These are phyloP conservation scores for Paramecium biaurelia DNA, from an alignment of 73 alveolate species.

Conservation along the genomic window DNA sequence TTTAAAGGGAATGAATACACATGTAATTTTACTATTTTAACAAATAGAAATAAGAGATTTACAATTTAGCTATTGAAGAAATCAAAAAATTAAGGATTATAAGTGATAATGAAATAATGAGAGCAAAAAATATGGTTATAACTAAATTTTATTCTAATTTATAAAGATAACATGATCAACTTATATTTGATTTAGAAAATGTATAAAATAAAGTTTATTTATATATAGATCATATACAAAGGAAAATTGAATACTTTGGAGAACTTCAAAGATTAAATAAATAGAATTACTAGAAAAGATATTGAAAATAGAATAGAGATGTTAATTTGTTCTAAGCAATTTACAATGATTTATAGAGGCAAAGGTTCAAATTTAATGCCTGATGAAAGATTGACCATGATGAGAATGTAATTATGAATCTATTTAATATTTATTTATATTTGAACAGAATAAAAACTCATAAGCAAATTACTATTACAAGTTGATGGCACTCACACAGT, in stretches of 20 bases:
- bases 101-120: neutral
- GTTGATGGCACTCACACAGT: neutral
- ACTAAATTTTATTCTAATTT: neutral
- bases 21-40: neutral
- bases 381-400: neutral
- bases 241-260: neutral
- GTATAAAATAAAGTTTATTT: neutral
- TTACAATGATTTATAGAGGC: neutral
- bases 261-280: neutral
- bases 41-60: neutral
- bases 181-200: neutral
- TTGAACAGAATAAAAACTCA: neutral
- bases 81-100: neutral
- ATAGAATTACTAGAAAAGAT: neutral
- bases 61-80: neutral
- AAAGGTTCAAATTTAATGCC: neutral
- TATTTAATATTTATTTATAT: neutral
- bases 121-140: neutral
- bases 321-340: neutral
- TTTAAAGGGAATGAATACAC: neutral
- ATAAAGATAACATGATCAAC: neutral
- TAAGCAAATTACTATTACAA: slow-evolving; percentile 4
- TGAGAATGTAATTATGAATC: neutral
- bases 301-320: neutral
- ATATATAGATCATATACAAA: neutral